Base-by-base conservation (phyloP, 306 rosid species). In the Quercus robur region DNA sequence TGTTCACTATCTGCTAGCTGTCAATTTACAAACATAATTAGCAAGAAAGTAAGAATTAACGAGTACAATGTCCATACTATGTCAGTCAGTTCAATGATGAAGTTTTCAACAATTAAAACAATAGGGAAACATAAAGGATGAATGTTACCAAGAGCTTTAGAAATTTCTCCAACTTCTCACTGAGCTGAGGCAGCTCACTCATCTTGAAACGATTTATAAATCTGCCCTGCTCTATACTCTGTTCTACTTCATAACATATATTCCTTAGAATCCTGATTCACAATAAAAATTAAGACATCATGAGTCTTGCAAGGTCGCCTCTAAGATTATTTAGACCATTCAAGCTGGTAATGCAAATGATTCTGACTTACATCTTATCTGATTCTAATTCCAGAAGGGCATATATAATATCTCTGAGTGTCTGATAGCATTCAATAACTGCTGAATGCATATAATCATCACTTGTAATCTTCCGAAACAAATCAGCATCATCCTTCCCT, bases 371-470 rank as follows among this genome's bases (percentile, higher is more conserved):
- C 99, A 0, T 67, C 82, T 3, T 87, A 85, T 96, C 99, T 19
- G 67, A 85, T 5, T 78, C 81, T n/a, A n/a, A n/a, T n/a, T 46
- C 68, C 75, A 96, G 84, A 82, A 96, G 93, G 82, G 4, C n/a
- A 78, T 2, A 0, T 41, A 91, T 86, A 77, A 96, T 87, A 41
- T 88, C 93, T 85, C 54, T 85, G 74, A 96, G 92, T 73, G 97
- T 88, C 89, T 96, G 86, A 55, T 96, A 96, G 90, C 98, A 96
- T 81, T 96, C 99, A 30, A 87, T 87, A 44, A 96, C 98, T 44
- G 98, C 99, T 18, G 96, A 87, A 78, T 73, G 85, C 99, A 93
- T 96, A 79, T 93, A 96, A 21, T 80, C 88, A 75, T 93, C 97
- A 78, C 10, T 81, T 83, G 23, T 85, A 56, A 96, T 91, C 97